Evolutionary conservation across 176 grass and related monocot species (phyloP), one percentile per base, ranked within the genome.

Genomic region (Stipa capillata): DNA sequence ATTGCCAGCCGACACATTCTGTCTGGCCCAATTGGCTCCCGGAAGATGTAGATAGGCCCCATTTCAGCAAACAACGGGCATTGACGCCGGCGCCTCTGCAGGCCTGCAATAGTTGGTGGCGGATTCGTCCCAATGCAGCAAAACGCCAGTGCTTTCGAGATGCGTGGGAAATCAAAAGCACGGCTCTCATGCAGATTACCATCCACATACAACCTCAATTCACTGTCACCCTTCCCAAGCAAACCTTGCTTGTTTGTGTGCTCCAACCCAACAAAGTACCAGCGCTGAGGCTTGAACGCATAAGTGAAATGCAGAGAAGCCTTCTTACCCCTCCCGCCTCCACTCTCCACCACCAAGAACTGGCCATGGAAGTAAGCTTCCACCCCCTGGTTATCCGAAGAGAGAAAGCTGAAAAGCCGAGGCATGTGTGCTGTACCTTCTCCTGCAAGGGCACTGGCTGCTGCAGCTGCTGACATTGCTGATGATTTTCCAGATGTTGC

Each of bases 341-440:
- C 85, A 77, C 83, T 86, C 83, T 98, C 95, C 66, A 98, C 85
- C 16, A 98, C 95, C 72, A 98, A 83, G 83, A 98, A 98, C 63
- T 98, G 95, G 9, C 95, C 95, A 90, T 94, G 95, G 84, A 98
- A 94, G 77, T 98, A 98, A 56, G 95, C 95, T 43, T 98, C 95
- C 60, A 98, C 79, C 39, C 92, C 95, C 82, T 88, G 85, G 74
- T 98, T 98, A 86, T 98, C 95, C 1, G 87, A 88, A 66, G 95
- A 94, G 56, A 98, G 85, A 80, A 98, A 98, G 52, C 92, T 94
- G 63, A 98, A 98, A 58, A 98, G 90, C 21, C 95, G 86, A 29
- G 95, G 95, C 92, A 98, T 94, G 73, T 98, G 95, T 65, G 85
- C 67, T 27, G 95, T 98, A n/a, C 92, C 95, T 84, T 98, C 90